A percentile compares a stretch with the other conserved stretches of the same genome.
Conservation (phyloP, 225 moss, liverwort and hornwort species). For the Pseudoscleropodium purum region DNA sequence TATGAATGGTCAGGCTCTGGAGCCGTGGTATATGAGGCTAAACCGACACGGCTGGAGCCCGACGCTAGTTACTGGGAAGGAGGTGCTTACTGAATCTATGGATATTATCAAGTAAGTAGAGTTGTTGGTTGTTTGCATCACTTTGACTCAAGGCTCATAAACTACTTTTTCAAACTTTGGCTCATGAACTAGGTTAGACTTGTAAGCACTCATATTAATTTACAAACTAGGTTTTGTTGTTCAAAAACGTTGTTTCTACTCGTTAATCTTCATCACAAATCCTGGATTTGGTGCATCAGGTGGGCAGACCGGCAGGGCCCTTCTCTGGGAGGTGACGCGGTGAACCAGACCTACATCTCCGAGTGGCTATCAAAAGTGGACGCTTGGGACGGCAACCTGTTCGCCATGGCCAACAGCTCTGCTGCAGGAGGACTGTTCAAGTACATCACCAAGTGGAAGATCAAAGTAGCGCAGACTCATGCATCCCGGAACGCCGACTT, state of each 20-base stretch:
- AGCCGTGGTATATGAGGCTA: conserved; percentile 57
- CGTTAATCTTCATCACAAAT: not conserved
- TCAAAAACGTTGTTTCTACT: not conserved
- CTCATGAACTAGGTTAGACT: no score
- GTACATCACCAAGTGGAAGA: conserved; percentile 37
- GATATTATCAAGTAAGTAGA: conserved; percentile 53
- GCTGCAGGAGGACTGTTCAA: conserved; percentile 12
- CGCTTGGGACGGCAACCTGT: conserved; percentile 63
- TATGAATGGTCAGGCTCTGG: conserved; percentile 50
- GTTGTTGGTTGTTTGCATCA: not conserved
- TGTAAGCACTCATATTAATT: no score
- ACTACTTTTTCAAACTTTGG: not conserved
- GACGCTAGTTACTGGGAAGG: conserved; percentile 30
- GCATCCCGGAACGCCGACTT: conserved; percentile 32
- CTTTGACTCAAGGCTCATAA: not conserved
- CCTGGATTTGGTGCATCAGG: not conserved
- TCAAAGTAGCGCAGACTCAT: conserved; percentile 40
- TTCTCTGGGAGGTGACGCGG: conserved; percentile 35
- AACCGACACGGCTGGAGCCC: conserved; percentile 42
- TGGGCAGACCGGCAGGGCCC: conserved; percentile 45
- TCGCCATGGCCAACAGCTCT: conserved; percentile 21
- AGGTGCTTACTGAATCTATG: conserved; percentile 37
- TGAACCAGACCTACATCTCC: conserved; percentile 26
- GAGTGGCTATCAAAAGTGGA: conserved; percentile 60
- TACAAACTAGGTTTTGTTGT: no score